Evolutionary conservation across 2,329 filamentous ascomycete species (phyloP).

Genomic region (Aspergillus costaricaensis): DNA sequence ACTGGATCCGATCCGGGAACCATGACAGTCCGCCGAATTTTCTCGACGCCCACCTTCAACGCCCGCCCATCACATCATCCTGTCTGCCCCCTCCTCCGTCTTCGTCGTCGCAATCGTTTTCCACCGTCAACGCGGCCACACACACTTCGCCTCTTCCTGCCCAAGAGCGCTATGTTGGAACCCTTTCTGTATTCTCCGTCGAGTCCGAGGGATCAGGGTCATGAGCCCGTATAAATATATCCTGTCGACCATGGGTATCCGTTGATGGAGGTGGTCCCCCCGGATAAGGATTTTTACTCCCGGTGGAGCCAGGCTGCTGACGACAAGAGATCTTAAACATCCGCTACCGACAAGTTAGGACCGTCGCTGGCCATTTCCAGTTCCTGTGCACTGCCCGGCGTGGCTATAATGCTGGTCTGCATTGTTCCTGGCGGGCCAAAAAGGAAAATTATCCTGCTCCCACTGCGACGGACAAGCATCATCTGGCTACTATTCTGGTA

Average conservation of each 20-base stretch:
- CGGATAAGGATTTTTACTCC: slow-evolving; percentile 11
- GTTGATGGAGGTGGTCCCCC: background rate
- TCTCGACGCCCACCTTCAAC: slow-evolving; percentile 5
- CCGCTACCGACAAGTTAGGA: background rate
- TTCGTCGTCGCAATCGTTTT: background rate
- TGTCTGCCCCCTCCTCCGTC: background rate
- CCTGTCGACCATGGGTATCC: background rate
- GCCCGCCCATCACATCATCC: background rate
- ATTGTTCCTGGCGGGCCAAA: slow-evolving; percentile 4
- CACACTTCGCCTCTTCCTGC: background rate
- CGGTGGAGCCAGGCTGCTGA: slow-evolving; percentile 2
- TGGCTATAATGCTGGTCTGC: background rate
- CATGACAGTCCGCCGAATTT: slow-evolving; percentile 9
- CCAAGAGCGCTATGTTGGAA: background rate
- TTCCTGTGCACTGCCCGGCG: slow-evolving; percentile 1
- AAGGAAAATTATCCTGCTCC: background rate
- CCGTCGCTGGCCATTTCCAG: background rate
- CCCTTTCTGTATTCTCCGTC: background rate
- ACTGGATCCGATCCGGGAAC: slow-evolving; percentile 5
- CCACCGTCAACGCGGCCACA: background rate
- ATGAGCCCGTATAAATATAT: background rate
- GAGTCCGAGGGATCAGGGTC: background rate
- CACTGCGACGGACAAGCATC: background rate
- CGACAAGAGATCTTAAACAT: slow-evolving; percentile 3
- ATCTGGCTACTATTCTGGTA: background rate